Evolutionary conservation across 441 rosid species (phyloP).

Genomic region (Adansonia gregorii): DNA sequence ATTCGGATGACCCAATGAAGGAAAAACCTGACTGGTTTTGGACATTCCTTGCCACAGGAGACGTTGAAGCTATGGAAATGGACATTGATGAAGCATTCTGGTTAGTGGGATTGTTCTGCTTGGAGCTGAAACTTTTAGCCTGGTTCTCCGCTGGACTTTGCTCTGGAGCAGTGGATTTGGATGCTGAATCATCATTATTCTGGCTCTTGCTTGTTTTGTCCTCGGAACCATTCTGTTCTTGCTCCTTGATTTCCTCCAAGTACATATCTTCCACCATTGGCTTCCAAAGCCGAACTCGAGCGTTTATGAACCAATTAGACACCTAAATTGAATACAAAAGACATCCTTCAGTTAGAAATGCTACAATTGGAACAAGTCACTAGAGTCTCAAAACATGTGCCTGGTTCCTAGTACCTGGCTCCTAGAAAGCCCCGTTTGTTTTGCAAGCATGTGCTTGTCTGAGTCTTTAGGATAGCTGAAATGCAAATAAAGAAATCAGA

Average conservation of each 20-base stretch:
- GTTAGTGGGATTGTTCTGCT: constrained; percentile 34
- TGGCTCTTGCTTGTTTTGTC: constrained; percentile 63
- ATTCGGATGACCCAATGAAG: constrained; percentile 65
- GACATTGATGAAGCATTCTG: constrained; percentile 51
- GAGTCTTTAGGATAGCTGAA: constrained; percentile 78
- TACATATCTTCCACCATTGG: constrained; percentile 89
- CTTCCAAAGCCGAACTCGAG: constrained; percentile 80
- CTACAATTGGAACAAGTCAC: not conserved
- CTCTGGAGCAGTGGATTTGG: constrained; percentile 55
- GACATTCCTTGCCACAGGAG: constrained; percentile 47
- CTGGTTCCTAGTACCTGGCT: constrained; percentile 53
- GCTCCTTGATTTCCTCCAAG: constrained; percentile 64
- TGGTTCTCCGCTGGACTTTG: constrained; percentile 42
- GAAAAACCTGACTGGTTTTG: constrained; percentile 63
- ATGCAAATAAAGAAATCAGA: constrained; percentile 11
- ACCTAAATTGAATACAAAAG: constrained; percentile 42
- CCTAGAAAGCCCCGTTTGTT: constrained; percentile 76
- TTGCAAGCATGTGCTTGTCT: constrained; percentile 72
- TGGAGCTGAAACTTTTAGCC: constrained; percentile 42
- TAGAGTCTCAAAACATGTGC: not conserved
- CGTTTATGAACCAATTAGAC: constrained; percentile 80
- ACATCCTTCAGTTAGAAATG: not conserved
- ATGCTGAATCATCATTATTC: constrained; percentile 60
- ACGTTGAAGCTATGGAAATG: constrained; percentile 50
- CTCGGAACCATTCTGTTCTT: constrained; percentile 56